Conservation (phyloP, 345 rosid genomes). For the Sisymbrium altissimum region DNA sequence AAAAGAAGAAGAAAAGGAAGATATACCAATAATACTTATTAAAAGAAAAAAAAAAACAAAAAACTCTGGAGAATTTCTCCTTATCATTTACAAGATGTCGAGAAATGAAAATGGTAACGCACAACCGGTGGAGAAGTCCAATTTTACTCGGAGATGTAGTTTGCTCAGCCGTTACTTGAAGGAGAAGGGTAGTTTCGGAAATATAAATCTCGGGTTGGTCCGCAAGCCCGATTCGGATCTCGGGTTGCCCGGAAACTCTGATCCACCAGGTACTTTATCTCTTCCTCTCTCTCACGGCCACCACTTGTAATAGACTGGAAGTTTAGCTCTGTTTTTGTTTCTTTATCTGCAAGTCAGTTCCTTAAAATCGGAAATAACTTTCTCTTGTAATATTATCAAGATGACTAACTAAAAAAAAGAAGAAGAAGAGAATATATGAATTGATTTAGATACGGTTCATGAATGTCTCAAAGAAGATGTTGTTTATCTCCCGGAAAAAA, state of each 20-base stretch:
- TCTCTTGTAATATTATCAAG: background rate
- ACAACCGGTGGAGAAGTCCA: constrained; percentile 41
- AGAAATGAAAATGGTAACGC: constrained; percentile 16
- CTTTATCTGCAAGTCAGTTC: background rate
- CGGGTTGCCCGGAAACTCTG: background rate
- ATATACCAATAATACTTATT: background rate
- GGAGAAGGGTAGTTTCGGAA: constrained; percentile 54
- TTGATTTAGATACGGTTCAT: too few species aligned
- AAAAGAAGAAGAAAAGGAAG: background rate
- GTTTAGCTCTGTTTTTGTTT: background rate
- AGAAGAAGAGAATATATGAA: too few species aligned
- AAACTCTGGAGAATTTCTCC: background rate
- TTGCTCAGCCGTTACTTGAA: constrained; percentile 68
- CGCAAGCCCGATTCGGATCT: constrained; percentile 18
- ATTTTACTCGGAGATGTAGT: constrained; percentile 42
- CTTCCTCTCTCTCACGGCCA: background rate
- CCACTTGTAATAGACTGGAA: background rate
- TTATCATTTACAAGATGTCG: constrained; percentile 6
- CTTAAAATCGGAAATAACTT: background rate
- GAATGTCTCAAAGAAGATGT: background rate
- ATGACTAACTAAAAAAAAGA: too few species aligned
- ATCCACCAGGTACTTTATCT: constrained; percentile 18
- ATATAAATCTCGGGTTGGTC: constrained; percentile 34
- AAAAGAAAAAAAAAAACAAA: background rate
- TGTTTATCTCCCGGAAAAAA: background rate